Base-by-base conservation (phyloP, 1,284 basidiomycete species). In the Puccinia polysora region DNA sequence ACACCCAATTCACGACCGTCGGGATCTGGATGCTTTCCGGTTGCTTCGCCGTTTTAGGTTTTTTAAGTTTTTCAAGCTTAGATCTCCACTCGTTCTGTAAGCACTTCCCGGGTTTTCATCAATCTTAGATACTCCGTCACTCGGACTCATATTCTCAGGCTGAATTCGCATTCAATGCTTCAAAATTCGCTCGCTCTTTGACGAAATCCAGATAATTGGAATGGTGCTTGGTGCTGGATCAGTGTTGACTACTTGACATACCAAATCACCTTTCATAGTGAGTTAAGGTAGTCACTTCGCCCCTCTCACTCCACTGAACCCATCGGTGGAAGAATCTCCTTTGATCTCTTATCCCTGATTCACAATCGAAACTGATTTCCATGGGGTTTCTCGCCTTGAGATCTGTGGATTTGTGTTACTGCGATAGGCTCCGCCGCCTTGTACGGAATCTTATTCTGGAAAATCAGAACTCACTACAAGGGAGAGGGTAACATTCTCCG, bases 211-310 rank as follows among this genome's bases (percentile, higher is more conserved):
- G 63, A 52, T 23, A 52, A 38, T 7, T 65, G 63, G 63, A 65
- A 47, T 23, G 63, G 63, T 52, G 63, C 34, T 28, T 65, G 63
- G 63, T 65, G 63, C 49, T 65, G 63, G 63, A 65, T 65, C 15
- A 52, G 34, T 53, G 25, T 34, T 40, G 49, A 65, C 38, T 49
- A 52, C n/a, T 38, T 50, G 34, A 52, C 47, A 15, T 47, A 49
- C 14, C 45, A 52, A 40, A 38, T 65, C 28, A 20, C 36, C 12
- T 65, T 65, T 34, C 63, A 65, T 65, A 38, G 63, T 65, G 49
- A 65, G 49, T 20, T 4, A 23, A 65, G 25, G n/a, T n/a, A 65
- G 36, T 18, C 45, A 34, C n/a, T 36, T 12, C n/a, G 36, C 36
- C 23, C 30, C 5, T 47, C 18, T 43, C n/a, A 4, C 20, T 20